These are phyloP conservation scores for Coemansia sp. DNA, from an alignment of 192 early-diverging fungal genomes.

Conservation along the genomic window DNA sequence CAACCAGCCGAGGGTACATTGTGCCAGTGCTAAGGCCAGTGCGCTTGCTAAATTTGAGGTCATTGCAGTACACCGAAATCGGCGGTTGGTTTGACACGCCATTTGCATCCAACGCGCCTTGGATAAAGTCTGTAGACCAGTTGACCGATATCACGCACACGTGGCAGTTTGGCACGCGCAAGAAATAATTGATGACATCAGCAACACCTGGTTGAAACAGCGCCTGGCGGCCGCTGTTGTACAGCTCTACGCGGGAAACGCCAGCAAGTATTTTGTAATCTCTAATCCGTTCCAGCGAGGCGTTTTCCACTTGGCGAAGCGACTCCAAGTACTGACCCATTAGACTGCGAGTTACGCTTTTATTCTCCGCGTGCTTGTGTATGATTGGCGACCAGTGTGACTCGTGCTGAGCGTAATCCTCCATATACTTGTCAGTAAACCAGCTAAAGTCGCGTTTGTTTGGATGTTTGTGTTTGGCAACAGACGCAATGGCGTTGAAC, in stretches of 20 bases:
- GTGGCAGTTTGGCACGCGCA: constrained; percentile 6
- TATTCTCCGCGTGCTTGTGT: not conserved
- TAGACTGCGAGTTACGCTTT: not conserved
- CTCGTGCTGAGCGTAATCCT: constrained; percentile 17
- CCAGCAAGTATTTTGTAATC: constrained; percentile 20
- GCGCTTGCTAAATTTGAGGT: constrained; percentile 15
- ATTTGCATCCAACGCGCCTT: constrained; percentile 32
- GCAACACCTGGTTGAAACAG: constrained; percentile 26
- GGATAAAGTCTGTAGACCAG: constrained; percentile 51
- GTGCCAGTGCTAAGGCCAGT: constrained; percentile 24
- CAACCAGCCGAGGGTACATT: constrained; percentile 21
- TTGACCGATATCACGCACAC: constrained; percentile 46
- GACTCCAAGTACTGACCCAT: constrained; percentile 32
- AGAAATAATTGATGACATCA: constrained; percentile 15
- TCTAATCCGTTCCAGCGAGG: constrained; percentile 30
- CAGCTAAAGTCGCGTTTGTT: constrained; percentile 15
- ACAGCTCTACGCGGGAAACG: constrained; percentile 17
- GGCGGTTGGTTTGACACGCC: constrained; percentile 8
- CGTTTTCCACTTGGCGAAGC: constrained; percentile 24
- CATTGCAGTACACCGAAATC: constrained; percentile 24
- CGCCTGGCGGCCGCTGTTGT: constrained; percentile 11
- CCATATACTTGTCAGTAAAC: constrained; percentile 25
- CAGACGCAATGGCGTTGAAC: constrained; percentile 16
- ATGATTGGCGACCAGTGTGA: constrained; percentile 12
- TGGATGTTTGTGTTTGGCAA: constrained; percentile 17